Percentiles rank a stretch among this genome's conserved stretches.
phyloP scores from a whole-genome alignment of 1,284 basidiomycete genomes.

The Megacollybia platyphylla region DNA sequence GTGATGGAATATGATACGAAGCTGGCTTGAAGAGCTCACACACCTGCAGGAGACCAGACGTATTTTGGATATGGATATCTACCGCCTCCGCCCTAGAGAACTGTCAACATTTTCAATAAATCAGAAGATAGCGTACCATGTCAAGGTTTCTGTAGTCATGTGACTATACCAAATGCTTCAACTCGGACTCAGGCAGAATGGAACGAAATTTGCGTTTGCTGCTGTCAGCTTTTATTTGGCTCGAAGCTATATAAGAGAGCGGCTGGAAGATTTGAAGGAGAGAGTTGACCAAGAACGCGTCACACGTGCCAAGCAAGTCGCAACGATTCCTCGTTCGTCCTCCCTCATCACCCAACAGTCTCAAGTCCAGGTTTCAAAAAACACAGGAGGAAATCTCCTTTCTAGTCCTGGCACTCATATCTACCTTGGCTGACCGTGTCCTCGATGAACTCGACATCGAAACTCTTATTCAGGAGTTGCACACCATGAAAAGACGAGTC shows the following conservation, averaged over 20 bases:
- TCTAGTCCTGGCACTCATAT: constrained; percentile 71
- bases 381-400: constrained; percentile 78
- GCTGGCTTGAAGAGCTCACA: constrained; percentile 6
- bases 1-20: neutral
- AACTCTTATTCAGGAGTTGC: constrained; percentile 60
- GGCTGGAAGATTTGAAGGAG: constrained; percentile 63
- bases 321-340: constrained; percentile 3
- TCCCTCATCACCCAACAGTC: constrained; percentile 23
- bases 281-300: constrained; percentile 48
- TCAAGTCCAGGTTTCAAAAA: constrained; percentile 68
- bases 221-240: constrained; percentile 58
- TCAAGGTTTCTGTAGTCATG: neutral
- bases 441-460: constrained; percentile 78
- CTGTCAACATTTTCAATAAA: neutral
- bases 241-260: constrained; percentile 50
- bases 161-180: neutral
- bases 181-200: constrained; percentile 33
- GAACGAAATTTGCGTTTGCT: constrained; percentile 21
- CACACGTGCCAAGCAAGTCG: constrained; percentile 66
- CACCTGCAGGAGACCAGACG: constrained; percentile 30
- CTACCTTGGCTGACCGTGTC: constrained; percentile 65
- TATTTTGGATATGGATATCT: constrained; percentile 30
- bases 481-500: constrained; percentile 13
- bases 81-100: constrained; percentile 23
- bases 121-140: neutral